These are phyloP conservation scores for Rhodotorula taiwanensis DNA, from an alignment of 768 basidiomycete species.

Conservation along the genomic window DNA sequence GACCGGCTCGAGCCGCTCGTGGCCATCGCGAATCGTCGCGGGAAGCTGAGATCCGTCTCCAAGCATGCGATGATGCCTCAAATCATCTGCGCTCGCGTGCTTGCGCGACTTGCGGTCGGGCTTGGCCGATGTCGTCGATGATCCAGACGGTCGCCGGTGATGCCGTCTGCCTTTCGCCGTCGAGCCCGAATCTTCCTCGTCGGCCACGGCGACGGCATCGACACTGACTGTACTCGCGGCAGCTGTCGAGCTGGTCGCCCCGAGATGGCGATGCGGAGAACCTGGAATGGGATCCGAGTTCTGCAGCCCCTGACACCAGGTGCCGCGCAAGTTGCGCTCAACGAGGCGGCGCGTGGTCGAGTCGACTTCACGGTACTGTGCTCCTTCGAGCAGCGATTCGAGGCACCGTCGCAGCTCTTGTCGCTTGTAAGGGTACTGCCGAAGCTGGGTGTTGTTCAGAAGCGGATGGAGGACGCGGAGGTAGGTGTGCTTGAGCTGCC, in stretches of 20 bases:
- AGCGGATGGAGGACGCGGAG: constrained; percentile 93
- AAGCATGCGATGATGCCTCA: neutral
- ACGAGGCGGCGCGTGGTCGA: constrained; percentile 86
- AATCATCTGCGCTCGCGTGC: constrained; percentile 14
- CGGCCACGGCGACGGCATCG: constrained; percentile 32
- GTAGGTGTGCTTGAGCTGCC: constrained; percentile 85
- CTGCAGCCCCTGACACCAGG: constrained; percentile 53
- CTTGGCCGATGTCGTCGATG: neutral
- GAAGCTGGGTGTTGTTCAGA: constrained; percentile 86
- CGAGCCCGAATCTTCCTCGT: neutral
- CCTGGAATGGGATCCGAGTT: neutral
- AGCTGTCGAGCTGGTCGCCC: neutral
- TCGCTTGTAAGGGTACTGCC: constrained; percentile 78
- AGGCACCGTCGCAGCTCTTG: constrained; percentile 76
- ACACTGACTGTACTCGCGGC: constrained; percentile 34
- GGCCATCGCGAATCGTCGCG: too few species aligned
- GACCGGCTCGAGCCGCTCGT: too few species aligned
- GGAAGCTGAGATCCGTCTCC: too few species aligned
- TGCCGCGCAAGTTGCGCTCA: constrained; percentile 75
- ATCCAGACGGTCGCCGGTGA: neutral
- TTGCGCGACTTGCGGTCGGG: constrained; percentile 3
- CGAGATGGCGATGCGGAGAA: too few species aligned
- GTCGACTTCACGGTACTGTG: constrained; percentile 64
- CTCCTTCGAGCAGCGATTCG: constrained; percentile 65
- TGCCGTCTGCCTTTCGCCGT: neutral